Evolutionary conservation across 495 filamentous ascomycete species (phyloP).

Genomic region (Aspergillus campestris): DNA sequence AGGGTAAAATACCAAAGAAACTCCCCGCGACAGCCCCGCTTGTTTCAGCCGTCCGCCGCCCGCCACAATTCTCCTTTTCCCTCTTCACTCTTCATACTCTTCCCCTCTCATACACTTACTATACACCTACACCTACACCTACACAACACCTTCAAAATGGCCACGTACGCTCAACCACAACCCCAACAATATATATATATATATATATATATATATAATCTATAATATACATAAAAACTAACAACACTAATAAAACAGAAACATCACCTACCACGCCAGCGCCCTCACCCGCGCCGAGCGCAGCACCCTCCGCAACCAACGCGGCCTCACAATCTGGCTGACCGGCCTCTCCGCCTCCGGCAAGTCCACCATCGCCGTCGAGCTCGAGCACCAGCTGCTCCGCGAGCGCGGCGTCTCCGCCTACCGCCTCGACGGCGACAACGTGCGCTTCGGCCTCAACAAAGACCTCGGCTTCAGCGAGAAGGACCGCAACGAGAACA

Average conservation of each 20-base stretch:
- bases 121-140: neutral
- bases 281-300: conserved; percentile 82
- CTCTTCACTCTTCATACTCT: neutral
- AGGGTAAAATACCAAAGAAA: too few species aligned
- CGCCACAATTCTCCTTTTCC: neutral
- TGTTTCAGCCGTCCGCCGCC: too few species aligned
- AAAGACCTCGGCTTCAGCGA: conserved; percentile 94
- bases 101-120: neutral
- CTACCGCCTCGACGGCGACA: conserved; percentile 96
- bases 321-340: conserved; percentile 94
- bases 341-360: conserved; percentile 92
- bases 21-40: too few species aligned
- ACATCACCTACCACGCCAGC: conserved; percentile 96
- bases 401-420: conserved; percentile 61
- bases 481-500: conserved; percentile 92
- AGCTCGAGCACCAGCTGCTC: conserved; percentile 90
- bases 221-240: neutral
- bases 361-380: conserved; percentile 92
- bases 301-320: conserved; percentile 67
- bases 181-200: neutral
- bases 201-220: neutral
- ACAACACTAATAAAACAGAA: conserved; percentile 49
- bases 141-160: conserved; percentile 23
- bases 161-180: conserved; percentile 31
- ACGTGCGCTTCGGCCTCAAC: conserved; percentile 96